phyloP scores from a whole-genome alignment of 768 basidiomycete species.

The Lentinus brumalis region DNA sequence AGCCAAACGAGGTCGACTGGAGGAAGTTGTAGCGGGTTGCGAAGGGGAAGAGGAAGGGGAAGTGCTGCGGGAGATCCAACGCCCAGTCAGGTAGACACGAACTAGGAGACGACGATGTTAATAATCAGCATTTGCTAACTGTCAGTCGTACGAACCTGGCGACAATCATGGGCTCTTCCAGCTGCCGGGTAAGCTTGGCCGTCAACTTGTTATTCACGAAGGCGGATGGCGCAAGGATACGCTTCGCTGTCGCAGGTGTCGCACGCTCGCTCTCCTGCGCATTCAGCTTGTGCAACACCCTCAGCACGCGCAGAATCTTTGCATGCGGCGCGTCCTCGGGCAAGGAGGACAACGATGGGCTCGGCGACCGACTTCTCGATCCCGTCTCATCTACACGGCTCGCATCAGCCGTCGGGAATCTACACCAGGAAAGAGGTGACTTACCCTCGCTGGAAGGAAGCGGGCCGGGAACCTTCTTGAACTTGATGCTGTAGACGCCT shows the following conservation, averaged over 20 bases:
- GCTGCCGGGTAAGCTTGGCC: conserved; percentile 94
- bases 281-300: conserved; percentile 85
- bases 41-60: conserved; percentile 99
- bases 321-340: conserved; percentile 84
- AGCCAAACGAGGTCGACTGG: conserved; percentile 97
- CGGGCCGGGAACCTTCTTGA: conserved; percentile 89
- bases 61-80: conserved; percentile 90
- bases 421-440: conserved; percentile 23
- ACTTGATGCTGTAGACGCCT: conserved; percentile 89
- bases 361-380: conserved; percentile 60
- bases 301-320: conserved; percentile 88
- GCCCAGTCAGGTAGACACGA: conserved; percentile 98
- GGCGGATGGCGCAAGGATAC: conserved; percentile 72
- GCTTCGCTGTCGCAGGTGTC: conserved; percentile 49
- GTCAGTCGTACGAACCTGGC: conserved; percentile 65
- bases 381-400: conserved; percentile 46
- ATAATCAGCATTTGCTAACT: conserved; percentile 2
- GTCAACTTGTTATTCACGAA: conserved; percentile 98
- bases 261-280: conserved; percentile 68
- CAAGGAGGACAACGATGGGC: conserved; percentile 73
- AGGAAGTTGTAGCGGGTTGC: conserved; percentile 96
- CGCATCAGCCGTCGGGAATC: not conserved
- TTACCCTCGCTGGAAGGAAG: conserved; percentile 62
- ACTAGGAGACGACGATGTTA: conserved; percentile 41
- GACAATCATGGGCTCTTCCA: conserved; percentile 99